A percentile compares a stretch with the other conserved stretches of the same genome.
Conservation (phyloP, 73 alveolate species). For the Blepharisma stoltei region DNA sequence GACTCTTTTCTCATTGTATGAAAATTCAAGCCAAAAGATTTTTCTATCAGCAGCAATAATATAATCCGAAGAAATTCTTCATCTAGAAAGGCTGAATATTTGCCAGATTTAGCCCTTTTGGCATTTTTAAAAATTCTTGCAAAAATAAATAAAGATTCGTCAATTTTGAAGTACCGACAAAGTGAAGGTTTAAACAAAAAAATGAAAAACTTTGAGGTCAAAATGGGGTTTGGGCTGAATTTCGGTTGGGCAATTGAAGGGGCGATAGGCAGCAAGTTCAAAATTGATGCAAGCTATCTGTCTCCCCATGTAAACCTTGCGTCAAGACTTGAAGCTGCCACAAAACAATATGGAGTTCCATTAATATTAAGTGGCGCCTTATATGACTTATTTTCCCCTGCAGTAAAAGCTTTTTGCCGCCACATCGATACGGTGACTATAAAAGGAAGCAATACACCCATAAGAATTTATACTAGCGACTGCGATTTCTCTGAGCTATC, state of each 20-base stretch:
- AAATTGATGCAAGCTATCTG: slow-evolving; percentile 92
- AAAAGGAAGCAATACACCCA: slow-evolving; percentile 79
- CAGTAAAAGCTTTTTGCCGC: slow-evolving; percentile 55
- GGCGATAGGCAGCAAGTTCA: slow-evolving; percentile 87
- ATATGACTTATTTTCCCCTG: slow-evolving; percentile 56
- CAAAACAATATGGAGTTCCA: slow-evolving; percentile 75
- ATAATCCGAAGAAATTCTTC: slow-evolving; percentile 1
- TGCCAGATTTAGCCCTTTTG: slow-evolving; percentile 85
- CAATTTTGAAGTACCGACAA: slow-evolving; percentile 71
- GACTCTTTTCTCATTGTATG: slow-evolving; percentile 99
- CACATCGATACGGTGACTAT: slow-evolving; percentile 80
- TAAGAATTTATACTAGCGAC: slow-evolving; percentile 78
- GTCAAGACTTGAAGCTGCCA: slow-evolving; percentile 89
- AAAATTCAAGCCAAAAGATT: slow-evolving; percentile 74
- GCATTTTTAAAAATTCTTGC: slow-evolving; percentile 90
- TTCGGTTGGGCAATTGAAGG: slow-evolving; percentile 98
- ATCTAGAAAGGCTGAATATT: slow-evolving; percentile 35
- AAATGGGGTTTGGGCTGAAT: slow-evolving; percentile 93
- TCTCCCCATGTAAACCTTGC: slow-evolving; percentile 95
- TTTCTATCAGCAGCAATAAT: slow-evolving; percentile 14
- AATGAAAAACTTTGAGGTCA: slow-evolving; percentile 75
- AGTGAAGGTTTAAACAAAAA: slow-evolving; percentile 63
- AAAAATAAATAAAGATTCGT: slow-evolving; percentile 79
- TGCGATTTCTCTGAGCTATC: slow-evolving; percentile 54
- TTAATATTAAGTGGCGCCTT: slow-evolving; percentile 66